Percentiles rank a stretch among this genome's conserved stretches.
Evolutionary conservation across 1,284 basidiomycete species (phyloP).

Genomic region (Cryptococcus jaspeensis): DNA sequence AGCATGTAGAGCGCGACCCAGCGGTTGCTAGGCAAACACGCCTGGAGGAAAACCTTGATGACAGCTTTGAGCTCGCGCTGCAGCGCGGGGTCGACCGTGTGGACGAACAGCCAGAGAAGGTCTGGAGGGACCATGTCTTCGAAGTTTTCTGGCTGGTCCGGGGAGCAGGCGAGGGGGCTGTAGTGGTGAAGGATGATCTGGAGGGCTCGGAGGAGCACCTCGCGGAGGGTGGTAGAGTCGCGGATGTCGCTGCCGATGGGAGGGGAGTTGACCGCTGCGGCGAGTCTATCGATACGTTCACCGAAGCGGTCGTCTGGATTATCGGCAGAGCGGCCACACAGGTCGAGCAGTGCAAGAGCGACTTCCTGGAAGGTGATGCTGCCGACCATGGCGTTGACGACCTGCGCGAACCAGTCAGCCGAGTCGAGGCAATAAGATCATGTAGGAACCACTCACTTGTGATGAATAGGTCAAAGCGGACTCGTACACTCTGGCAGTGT

Average conservation of each 20-base stretch:
- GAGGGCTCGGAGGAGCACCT: background rate
- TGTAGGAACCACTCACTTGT: too few species aligned
- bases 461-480: too few species aligned
- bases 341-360: background rate
- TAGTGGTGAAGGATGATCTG: background rate
- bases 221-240: background rate
- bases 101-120: slow-evolving; percentile 2
- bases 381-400: too few species aligned
- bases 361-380: background rate
- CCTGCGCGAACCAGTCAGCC: too few species aligned
- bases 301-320: background rate
- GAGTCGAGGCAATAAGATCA: too few species aligned
- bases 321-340: too few species aligned
- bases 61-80: background rate
- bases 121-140: slow-evolving; percentile 1
- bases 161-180: background rate
- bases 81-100: background rate
- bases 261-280: background rate
- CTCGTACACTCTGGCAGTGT: too few species aligned
- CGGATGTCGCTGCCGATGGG: background rate
- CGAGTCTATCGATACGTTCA: background rate
- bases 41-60: too few species aligned
- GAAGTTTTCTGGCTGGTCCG: background rate
- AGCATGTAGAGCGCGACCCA: too few species aligned
- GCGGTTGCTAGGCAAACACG: too few species aligned